phyloP scores from a whole-genome alignment of 2,329 filamentous ascomycete species.

The Fusarium hostae region DNA sequence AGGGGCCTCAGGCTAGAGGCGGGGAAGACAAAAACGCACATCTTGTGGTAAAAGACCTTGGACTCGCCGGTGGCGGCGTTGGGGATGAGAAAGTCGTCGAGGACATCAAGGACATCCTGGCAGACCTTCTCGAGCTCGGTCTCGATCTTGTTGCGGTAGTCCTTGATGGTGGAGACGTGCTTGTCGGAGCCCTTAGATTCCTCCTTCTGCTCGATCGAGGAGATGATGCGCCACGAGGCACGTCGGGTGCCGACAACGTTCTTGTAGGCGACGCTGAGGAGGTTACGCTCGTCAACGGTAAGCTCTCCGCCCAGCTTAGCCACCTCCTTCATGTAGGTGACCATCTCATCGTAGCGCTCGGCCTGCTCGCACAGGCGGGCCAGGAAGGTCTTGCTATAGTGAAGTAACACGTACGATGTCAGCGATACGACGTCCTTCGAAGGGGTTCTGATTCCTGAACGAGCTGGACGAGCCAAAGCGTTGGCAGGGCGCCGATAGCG shows the following conservation, averaged over 20 bases:
- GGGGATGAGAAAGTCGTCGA: constrained; percentile 93
- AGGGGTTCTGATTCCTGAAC: constrained; percentile 31
- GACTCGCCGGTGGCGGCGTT: constrained; percentile 97
- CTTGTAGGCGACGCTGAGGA: constrained; percentile 99
- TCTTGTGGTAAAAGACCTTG: constrained; percentile 99
- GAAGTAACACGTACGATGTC: constrained; percentile 42
- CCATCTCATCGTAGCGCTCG: constrained; percentile 99
- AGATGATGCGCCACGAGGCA: constrained; percentile 99
- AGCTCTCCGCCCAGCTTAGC: constrained; percentile 86
- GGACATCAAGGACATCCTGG: constrained; percentile 95
- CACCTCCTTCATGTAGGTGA: constrained; percentile 99
- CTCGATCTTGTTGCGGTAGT: constrained; percentile 99
- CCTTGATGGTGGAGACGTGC: constrained; percentile 92
- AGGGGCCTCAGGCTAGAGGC: constrained; percentile 34
- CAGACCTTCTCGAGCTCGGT: constrained; percentile 96
- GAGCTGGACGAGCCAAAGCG: constrained; percentile 33
- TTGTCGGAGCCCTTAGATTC: constrained; percentile 98
- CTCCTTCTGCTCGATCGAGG: constrained; percentile 99
- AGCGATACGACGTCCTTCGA: constrained; percentile 40
- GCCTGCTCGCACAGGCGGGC: constrained; percentile 99
- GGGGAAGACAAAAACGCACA: constrained; percentile 70
- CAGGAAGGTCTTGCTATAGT: constrained; percentile 95
- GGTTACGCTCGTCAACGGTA: constrained; percentile 97
- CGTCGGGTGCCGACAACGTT: constrained; percentile 98
- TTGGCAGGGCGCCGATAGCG: constrained; percentile 22